Base-by-base conservation (phyloP, 208 protist species). In the Willaertia magna region DNA sequence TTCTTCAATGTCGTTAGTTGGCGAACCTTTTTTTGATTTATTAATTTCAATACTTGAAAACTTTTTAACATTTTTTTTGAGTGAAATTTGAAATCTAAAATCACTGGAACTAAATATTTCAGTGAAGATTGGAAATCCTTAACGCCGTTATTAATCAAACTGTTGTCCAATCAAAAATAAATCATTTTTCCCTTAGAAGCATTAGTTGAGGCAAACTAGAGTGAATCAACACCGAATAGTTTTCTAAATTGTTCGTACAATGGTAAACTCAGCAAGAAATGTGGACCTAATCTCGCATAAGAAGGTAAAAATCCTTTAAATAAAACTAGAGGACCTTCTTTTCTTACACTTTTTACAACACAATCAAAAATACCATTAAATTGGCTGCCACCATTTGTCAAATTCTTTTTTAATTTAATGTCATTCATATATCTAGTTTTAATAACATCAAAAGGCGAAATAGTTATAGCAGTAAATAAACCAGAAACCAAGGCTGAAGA, bases 361-460 rank as follows among this genome's bases (percentile, higher is more conserved):
- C 74, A 79, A 43, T 87, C 85, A 43, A 87, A 9, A 76, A 40
- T n/a, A 40, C 39, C 30, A 4, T 47, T 67, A n/a, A 85, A 86
- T 43, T 34, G 4, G 4, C 40, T 40, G 2, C 55, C 55, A n/a
- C n/a, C n/a, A n/a, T n/a, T n/a, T n/a, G n/a, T n/a, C n/a, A n/a
- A n/a, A n/a, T n/a, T n/a, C 3, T 67, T 67, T 20, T 26, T 55
- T 42, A 43, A 46, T 55, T 34, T 20, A n/a, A 6, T 55, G 42
- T 49, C 43, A 49, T 85, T 85, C 46, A 49, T 76, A 18, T 79
- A 79, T 55, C 47, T 49, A 2, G 49, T 85, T 55, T 85, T 85
- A 22, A 79, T 55, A 2, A 85, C 83, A 55, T 85, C 83, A 22
- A 85, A 6, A 7, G 83, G 83, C 0, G 22, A 44, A 42, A 26